Evolutionary conservation across 768 basidiomycete species (phyloP), one percentile per base, ranked within the genome.

Genomic region (Symmetrospora coprosmae): DNA sequence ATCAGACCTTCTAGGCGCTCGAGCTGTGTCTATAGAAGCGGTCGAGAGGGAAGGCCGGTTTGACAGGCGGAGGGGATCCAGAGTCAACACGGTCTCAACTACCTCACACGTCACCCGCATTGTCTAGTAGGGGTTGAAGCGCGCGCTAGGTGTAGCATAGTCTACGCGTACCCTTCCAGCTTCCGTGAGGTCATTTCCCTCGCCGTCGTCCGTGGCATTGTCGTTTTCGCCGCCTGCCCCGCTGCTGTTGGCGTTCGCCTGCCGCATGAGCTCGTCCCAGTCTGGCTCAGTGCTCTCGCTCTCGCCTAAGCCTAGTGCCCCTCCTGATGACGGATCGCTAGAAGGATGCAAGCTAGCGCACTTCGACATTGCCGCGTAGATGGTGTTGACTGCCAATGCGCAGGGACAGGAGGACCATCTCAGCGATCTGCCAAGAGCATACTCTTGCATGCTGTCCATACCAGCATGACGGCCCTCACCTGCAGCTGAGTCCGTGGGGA

Each of bases 401-500:
- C n/a, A n/a, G n/a, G 27, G 28, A 8, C 19, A 9, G 23, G 11
- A 7, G 14, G 39, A 28, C 14, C 31, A 11, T n/a, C 7, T 25
- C 23, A 30, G 21, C 27, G 9, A 34, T 23, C 31, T 11, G 14
- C 17, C 23, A 11, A 50, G 34, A 50, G 25, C 9, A 16, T 50
- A 2, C 13, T 6, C 4, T 31, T 16, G 17, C 47, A 49, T n/a
- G 7, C 19, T 8, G 23, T 7, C 9, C 27, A 23, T 25, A 11
- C 9, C 9, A 11, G 45, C 45, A 13, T 46, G 27, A n/a, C 9
- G 9, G 9, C 28, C 30, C 86, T 62, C 67, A 91, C 90, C 73
- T 9, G 81, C 77, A 9, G 73, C 70, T 2, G 78, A 65, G 37
- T 78, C 74, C 65, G 77, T 73, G 1, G 91, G 86, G 14, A 82